These are phyloP conservation scores for Orbilia brochopaga DNA, from an alignment of 2,329 filamentous ascomycete genomes.

Conservation along the genomic window DNA sequence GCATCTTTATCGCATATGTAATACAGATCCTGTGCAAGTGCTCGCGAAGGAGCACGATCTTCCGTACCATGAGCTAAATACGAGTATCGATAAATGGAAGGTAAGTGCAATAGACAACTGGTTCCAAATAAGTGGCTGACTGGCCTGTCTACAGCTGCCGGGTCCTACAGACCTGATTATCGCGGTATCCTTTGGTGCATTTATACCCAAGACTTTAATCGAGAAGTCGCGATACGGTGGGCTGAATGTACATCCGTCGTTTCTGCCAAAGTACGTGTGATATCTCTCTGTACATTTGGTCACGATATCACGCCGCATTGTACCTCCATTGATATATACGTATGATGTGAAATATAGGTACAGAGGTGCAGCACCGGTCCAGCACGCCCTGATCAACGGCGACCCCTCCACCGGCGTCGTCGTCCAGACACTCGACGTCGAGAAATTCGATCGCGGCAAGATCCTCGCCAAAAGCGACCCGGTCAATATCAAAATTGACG, in stretches of 20 bases:
- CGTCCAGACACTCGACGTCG: constrained; percentile 81
- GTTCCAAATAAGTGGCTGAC: not conserved
- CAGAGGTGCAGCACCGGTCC: constrained; percentile 82
- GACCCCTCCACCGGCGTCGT: constrained; percentile 73
- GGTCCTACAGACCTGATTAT: constrained; percentile 75
- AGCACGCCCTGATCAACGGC: constrained; percentile 75
- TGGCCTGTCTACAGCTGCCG: constrained; percentile 19
- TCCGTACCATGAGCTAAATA: constrained; percentile 75
- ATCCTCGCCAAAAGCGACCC: constrained; percentile 70
- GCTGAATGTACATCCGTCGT: constrained; percentile 89
- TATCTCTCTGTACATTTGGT: too few relatives aligned
- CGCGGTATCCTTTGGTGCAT: constrained; percentile 91
- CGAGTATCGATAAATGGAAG: constrained; percentile 73
- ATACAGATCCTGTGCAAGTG: constrained; percentile 74
- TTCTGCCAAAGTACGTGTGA: constrained; percentile 75
- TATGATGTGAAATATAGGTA: constrained; percentile 63
- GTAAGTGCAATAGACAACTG: constrained; percentile 60
- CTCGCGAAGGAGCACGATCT: constrained; percentile 70
- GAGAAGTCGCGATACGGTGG: constrained; percentile 76
- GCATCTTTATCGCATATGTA: too few relatives aligned
- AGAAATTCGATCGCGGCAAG: constrained; percentile 76
- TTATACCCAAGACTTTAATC: constrained; percentile 80
- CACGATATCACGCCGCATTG: not conserved
- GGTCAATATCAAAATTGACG: constrained; percentile 6
- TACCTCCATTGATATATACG: not conserved